Percentiles rank a stretch among this genome's conserved stretches.
Conservation (phyloP, 768 basidiomycete genomes). For the Auricularia sp. region DNA sequence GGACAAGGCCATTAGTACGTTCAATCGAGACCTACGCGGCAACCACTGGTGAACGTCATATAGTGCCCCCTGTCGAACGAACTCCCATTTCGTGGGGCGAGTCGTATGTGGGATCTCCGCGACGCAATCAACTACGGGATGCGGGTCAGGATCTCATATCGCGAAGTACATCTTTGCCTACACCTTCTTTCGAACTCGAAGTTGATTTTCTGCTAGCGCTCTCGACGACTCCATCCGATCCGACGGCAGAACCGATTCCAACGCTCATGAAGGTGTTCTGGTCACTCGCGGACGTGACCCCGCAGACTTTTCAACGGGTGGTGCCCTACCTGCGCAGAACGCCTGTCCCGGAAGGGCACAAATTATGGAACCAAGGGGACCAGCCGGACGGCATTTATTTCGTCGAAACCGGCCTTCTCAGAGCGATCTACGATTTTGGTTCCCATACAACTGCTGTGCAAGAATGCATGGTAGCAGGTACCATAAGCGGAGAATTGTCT, state of each 20-base stretch:
- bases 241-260: conserved; percentile 50
- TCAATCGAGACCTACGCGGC: not conserved
- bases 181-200: not conserved
- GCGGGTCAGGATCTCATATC: conserved; percentile 66
- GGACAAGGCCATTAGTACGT: conserved; percentile 26
- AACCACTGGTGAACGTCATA: not conserved
- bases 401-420: conserved; percentile 76
- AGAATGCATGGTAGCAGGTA: conserved; percentile 91
- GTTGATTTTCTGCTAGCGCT: not conserved
- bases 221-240: conserved; percentile 19
- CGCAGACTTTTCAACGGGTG: conserved; percentile 47
- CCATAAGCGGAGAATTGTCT: conserved; percentile 84
- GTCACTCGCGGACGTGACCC: conserved; percentile 38
- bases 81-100: conserved; percentile 36
- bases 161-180: conserved; percentile 30
- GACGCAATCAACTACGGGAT: conserved; percentile 55
- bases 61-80: conserved; percentile 28
- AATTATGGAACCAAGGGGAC: conserved; percentile 75
- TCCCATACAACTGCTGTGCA: conserved; percentile 57
- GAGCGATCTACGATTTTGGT: conserved; percentile 74
- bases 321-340: conserved; percentile 61
- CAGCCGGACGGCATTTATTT: conserved; percentile 76
- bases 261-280: conserved; percentile 75
- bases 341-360: conserved; percentile 42
- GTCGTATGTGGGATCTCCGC: conserved; percentile 51